These are phyloP conservation scores for Breviolum minutum DNA, from an alignment of 73 alveolate genomes.

Conservation along the genomic window DNA sequence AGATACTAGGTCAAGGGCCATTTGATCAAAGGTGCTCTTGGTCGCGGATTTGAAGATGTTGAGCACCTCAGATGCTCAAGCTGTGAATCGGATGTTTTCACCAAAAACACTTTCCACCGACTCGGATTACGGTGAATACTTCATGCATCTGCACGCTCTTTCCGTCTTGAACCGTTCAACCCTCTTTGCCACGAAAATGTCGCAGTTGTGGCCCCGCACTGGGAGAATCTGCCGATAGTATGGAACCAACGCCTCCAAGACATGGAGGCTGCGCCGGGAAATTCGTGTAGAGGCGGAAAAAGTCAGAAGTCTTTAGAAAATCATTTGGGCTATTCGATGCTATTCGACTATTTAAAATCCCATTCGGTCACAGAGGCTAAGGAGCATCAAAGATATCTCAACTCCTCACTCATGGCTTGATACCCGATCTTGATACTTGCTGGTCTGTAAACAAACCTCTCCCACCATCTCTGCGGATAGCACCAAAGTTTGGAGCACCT, in stretches of 20 bases:
- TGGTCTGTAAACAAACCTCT: slow-evolving; percentile 95
- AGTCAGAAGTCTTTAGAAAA: too few relatives aligned
- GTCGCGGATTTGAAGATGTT: slow-evolving; percentile 92
- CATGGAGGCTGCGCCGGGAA: too few relatives aligned
- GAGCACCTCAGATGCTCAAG: slow-evolving; percentile 34
- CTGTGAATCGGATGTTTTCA: neutral
- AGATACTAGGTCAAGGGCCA: slow-evolving; percentile 18
- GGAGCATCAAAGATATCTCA: too few relatives aligned
- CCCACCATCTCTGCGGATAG: slow-evolving; percentile 99
- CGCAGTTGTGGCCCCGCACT: slow-evolving; percentile 95
- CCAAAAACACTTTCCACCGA: neutral
- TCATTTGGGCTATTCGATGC: too few relatives aligned
- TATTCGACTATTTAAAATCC: too few relatives aligned
- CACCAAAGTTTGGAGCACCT: slow-evolving; percentile 99
- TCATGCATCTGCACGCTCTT: slow-evolving; percentile 72
- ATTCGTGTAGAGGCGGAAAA: too few relatives aligned
- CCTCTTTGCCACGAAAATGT: slow-evolving; percentile 97
- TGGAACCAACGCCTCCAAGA: slow-evolving; percentile 88
- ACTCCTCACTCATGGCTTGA: too few relatives aligned
- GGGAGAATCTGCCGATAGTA: slow-evolving; percentile 98
- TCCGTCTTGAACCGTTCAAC: slow-evolving; percentile 96
- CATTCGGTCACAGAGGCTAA: too few relatives aligned
- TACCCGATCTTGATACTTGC: neutral
- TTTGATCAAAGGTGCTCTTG: slow-evolving; percentile 88
- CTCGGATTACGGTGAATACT: neutral